Evolutionary conservation across 2,329 filamentous ascomycete genomes (phyloP).

Genomic region (Fusarium tjaetaba): DNA sequence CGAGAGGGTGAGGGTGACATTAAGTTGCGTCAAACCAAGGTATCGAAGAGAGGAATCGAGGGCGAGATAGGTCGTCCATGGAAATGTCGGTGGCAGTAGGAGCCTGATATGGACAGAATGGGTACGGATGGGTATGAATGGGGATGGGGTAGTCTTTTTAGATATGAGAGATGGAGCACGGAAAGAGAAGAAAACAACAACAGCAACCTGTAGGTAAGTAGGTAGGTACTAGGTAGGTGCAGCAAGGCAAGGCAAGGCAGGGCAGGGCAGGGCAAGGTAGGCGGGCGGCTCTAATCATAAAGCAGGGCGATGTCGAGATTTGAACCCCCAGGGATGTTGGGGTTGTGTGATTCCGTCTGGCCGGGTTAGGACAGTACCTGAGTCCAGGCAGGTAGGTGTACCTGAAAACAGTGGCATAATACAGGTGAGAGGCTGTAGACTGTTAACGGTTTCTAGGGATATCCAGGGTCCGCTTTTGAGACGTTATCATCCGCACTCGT

Average conservation of each 20-base stretch:
- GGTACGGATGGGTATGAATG: background rate
- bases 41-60: constrained; percentile 34
- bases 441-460: constrained; percentile 18
- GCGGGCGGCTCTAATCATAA: constrained; percentile 45
- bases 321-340: constrained; percentile 40
- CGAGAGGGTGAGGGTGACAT: constrained; percentile 42
- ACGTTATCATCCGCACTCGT: constrained; percentile 43
- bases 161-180: constrained; percentile 33
- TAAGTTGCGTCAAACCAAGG: constrained; percentile 41
- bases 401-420: constrained; percentile 2
- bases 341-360: constrained; percentile 38
- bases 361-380: constrained; percentile 36
- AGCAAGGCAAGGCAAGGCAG: background rate
- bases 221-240: background rate
- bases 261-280: background rate
- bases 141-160: background rate
- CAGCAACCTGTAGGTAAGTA: constrained; percentile 2
- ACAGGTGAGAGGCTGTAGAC: constrained; percentile 8
- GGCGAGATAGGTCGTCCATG: constrained; percentile 41
- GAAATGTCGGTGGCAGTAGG: constrained; percentile 35
- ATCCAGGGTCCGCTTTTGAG: constrained; percentile 32
- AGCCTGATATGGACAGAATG: constrained; percentile 22
- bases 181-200: constrained; percentile 12
- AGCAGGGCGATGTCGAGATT: constrained; percentile 46
- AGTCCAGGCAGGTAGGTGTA: background rate